Base-by-base conservation (phyloP, 345 rosid genomes). In the Excoecaria cochinchinensis region DNA sequence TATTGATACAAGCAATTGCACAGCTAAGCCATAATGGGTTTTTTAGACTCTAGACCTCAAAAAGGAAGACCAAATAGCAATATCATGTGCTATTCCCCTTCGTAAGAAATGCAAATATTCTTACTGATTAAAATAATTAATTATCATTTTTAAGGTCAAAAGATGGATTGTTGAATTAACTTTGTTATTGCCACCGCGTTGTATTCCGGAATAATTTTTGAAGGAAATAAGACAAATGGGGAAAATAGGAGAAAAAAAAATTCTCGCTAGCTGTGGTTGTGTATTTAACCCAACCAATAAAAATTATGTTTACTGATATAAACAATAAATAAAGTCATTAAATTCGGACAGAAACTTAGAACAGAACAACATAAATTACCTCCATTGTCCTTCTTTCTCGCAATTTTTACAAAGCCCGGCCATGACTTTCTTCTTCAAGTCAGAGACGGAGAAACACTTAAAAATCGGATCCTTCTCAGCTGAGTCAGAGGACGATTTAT, bases 331-430 rank as follows among this genome's bases (percentile, higher is more conserved):
- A 50, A 74, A 71, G 8, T 36, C 80, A 70, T 53, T 52, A 70
- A 77, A 62, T 31, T 14, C 36, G 22, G 13, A 67, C 55, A 71
- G 19, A 70, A 69, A 48, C 22, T 2, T 11, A 12, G 5, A 72
- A 52, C 5, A 13, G 2, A 50, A 24, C 0, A 50, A 52, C 52
- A 5, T 10, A 10, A n/a, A 31, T 84, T 80, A 94, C 98, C 99
- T 95, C 99, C 99, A 95, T 65, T 87, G 92, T 74, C 93, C 97
- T 85, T 90, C 90, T 67, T 86, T 89, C 22, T 91, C 93, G 83
- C 91, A 85, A 69, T 85, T 93, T 76, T 83, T 90, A 75, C 88
- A 82, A 69, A 95, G 86, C 13, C 98, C 96, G 10, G 96, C 94
- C 91, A 90, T 83, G 8, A 95, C 90, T 73, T 90, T 91, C 91